Evolutionary conservation across 192 early-diverging fungal species (phyloP).

Genomic region (Coemansia sp.): DNA sequence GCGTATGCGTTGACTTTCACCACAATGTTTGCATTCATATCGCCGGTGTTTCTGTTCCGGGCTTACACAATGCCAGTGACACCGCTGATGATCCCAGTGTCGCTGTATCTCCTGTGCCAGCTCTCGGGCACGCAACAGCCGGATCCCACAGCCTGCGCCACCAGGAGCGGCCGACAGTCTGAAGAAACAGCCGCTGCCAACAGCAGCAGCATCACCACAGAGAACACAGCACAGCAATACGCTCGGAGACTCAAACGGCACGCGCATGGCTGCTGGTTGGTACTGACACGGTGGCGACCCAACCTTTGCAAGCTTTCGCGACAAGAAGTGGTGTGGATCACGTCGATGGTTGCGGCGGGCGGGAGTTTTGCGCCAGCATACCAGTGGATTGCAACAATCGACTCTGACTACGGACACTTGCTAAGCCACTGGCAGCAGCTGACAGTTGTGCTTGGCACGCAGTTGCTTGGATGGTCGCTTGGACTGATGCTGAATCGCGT

Average conservation of each 20-base stretch:
- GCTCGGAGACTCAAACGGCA: too few species aligned
- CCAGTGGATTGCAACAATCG: conserved; percentile 47
- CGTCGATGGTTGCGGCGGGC: conserved; percentile 46
- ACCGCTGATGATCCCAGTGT: conserved; percentile 41
- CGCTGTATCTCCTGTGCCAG: conserved; percentile 39
- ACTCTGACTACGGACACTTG: conserved; percentile 40
- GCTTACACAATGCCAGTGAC: conserved; percentile 45
- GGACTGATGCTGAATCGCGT: conserved; percentile 38
- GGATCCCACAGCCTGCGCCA: neutral
- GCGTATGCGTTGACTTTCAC: conserved; percentile 36
- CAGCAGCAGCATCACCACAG: neutral
- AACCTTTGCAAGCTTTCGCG: conserved; percentile 14
- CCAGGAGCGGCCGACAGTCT: neutral
- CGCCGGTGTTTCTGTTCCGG: conserved; percentile 46
- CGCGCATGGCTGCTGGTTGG: neutral
- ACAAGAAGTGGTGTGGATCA: conserved; percentile 50
- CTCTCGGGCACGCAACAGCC: conserved; percentile 1
- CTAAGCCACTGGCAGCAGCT: conserved; percentile 38
- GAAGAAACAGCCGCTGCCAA: neutral
- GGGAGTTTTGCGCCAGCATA: conserved; percentile 51
- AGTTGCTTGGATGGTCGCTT: conserved; percentile 47
- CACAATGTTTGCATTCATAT: conserved; percentile 26
- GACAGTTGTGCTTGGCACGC: conserved; percentile 32
- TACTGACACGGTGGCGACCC: conserved; percentile 2
- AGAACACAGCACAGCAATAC: neutral